These are phyloP conservation scores for Euphorbia celastroides DNA, from an alignment of 441 rosid genomes.

Conservation along the genomic window DNA sequence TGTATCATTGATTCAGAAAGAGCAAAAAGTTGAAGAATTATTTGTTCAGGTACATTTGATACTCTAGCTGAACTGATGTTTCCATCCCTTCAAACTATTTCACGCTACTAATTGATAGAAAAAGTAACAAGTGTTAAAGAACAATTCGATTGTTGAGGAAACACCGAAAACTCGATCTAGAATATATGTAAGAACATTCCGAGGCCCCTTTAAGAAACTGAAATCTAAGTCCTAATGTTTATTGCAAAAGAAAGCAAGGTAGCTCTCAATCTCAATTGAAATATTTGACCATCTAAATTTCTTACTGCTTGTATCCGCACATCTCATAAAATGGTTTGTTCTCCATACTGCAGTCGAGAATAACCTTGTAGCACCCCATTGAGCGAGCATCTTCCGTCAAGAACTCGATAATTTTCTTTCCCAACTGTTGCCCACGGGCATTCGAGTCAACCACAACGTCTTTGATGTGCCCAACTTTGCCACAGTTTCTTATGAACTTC, in stretches of 20 bases:
- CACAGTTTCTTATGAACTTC: slow-evolving; percentile 79
- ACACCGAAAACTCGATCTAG: not conserved
- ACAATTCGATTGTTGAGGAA: no score
- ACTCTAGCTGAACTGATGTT: no score
- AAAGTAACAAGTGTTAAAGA: no score
- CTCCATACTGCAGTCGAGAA: slow-evolving; percentile 66
- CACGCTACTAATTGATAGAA: no score
- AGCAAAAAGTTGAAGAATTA: no score
- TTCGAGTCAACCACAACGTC: slow-evolving; percentile 73
- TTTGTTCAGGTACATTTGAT: no score
- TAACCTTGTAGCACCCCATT: slow-evolving; percentile 79
- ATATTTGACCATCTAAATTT: slow-evolving; percentile 72
- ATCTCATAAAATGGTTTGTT: slow-evolving; percentile 70
- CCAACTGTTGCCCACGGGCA: slow-evolving; percentile 61
- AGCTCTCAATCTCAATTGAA: slow-evolving; percentile 37
- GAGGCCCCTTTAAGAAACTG: not conserved
- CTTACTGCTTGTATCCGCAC: slow-evolving; percentile 66
- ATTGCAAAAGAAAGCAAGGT: not conserved
- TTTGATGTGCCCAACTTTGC: slow-evolving; percentile 82
- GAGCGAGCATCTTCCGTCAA: slow-evolving; percentile 52
- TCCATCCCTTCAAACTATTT: no score
- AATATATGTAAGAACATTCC: not conserved
- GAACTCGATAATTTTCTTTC: slow-evolving; percentile 58
- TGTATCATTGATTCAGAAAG: no score
- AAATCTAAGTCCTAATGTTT: not conserved